Percentiles rank a stretch among this genome's conserved stretches.
Conservation (phyloP, 2,329 filamentous ascomycete genomes). For the Stagonosporopsis chrysanthemi region DNA sequence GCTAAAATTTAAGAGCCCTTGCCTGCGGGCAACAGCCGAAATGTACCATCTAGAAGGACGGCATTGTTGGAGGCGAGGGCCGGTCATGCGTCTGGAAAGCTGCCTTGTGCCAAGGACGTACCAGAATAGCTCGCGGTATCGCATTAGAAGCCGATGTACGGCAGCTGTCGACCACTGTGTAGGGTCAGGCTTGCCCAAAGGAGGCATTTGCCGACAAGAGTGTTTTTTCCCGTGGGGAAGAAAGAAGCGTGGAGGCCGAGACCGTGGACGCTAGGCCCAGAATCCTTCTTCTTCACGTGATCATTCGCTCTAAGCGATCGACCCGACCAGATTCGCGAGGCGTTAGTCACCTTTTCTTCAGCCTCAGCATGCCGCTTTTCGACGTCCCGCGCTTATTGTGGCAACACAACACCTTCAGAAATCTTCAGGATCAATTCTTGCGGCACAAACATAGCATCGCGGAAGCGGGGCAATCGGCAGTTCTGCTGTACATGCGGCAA, state of each 20-base stretch:
- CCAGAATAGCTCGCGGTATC: conserved; percentile 2
- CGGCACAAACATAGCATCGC: neutral
- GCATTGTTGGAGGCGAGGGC: conserved; percentile 14
- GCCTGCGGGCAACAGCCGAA: neutral
- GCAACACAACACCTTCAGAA: neutral
- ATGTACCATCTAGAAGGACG: neutral
- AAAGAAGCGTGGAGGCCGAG: conserved; percentile 6
- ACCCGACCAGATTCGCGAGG: conserved; percentile 4
- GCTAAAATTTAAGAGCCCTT: neutral
- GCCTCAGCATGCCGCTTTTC: conserved; percentile 15
- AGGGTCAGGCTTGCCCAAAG: conserved; percentile 5
- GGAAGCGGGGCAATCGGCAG: neutral
- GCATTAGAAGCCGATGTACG: neutral
- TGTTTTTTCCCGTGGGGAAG: conserved; percentile 3
- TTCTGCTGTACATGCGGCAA: neutral
- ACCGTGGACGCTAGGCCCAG: conserved; percentile 3
- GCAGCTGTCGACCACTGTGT: neutral
- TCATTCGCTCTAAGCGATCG: neutral
- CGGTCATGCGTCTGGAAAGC: conserved; percentile 16
- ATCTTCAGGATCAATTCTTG: neutral
- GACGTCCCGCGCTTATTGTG: neutral
- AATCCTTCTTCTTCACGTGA: neutral
- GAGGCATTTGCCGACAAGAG: conserved; percentile 1
- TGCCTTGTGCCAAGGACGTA: conserved; percentile 1
- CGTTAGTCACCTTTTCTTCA: conserved; percentile 1